Base-by-base conservation (phyloP, 441 rosid species). In the Pelargonium myrrhifolium region DNA sequence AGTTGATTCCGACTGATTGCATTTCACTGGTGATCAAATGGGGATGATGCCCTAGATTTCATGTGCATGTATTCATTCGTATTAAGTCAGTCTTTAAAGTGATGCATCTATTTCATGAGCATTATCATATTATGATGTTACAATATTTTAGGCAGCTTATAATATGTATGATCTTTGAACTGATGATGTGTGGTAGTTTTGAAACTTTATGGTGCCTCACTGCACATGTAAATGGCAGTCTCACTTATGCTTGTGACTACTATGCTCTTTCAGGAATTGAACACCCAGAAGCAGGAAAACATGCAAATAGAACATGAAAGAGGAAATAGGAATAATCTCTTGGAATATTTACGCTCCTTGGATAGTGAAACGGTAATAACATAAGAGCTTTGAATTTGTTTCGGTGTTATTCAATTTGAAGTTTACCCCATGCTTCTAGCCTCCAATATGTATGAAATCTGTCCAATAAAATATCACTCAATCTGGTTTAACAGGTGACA, bases 311-410 rank as follows among this genome's bases (percentile, higher is more conserved):
- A 86, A 73, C 70, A 73, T 56, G 85, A 77, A 61, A 85, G 73
- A 76, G 86, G 83, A 66, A 85, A 58, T 75, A 83, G 81, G 77
- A 89, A 92, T 51, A 83, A 83, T 74, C 80, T 89, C 68, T 81
- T 92, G 75, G 94, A 92, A 67, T 92, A 92, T 80, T 74, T 92
- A 60, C 86, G 96, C 21, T 89, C 92, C 9, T 79, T 92, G 72
- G 94, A 92, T 82, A 71, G 86, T 2, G 82, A 86, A 70, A 83
- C 83, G 94, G 96, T 89, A 84, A 63, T 65, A 0, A 42, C 35
- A 61, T 4, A 65, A 45, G 8, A 24, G 40, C 0, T 65, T 56
- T 18, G 20, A 55, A 56, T 56, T 56, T 56, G 58, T 5, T 53
- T 9, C 0, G 3, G 24, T 2, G 59, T 8, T 53, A 6, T 10